These are phyloP conservation scores for Lipomyces sp. DNA, from an alignment of 805 yeast genomes.

Conservation along the genomic window DNA sequence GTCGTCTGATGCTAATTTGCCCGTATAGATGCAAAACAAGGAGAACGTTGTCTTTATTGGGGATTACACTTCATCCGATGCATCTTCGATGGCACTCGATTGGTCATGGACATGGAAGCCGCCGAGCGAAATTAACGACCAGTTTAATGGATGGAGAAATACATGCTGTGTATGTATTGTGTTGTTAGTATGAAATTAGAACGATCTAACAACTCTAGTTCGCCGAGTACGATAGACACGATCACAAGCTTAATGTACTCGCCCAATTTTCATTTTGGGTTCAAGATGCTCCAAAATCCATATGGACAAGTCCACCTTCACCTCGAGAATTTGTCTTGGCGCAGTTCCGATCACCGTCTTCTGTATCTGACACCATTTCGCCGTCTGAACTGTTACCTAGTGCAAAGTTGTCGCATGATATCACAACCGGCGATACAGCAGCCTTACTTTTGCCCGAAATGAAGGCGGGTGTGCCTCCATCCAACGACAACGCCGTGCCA, in stretches of 20 bases:
- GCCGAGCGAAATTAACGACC: conserved; percentile 26
- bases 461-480: background rate
- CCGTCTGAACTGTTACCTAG: conserved; percentile 4
- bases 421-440: conserved; percentile 3
- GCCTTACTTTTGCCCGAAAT: conserved; percentile 5
- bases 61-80: conserved; percentile 39
- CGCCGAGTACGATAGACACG: conserved; percentile 48
- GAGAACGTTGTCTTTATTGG: conserved; percentile 48
- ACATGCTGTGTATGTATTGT: conserved; percentile 42
- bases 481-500: background rate
- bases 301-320: conserved; percentile 24
- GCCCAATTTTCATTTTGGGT: conserved; percentile 47
- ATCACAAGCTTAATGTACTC: conserved; percentile 44
- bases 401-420: background rate
- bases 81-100: conserved; percentile 36
- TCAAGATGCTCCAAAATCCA: conserved; percentile 33
- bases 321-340: conserved; percentile 12
- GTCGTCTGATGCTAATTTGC: conserved; percentile 37
- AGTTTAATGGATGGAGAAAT: conserved; percentile 42
- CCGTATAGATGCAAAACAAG: conserved; percentile 45
- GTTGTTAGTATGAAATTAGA: background rate
- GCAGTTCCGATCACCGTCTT: conserved; percentile 5
- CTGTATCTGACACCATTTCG: background rate
- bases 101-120: conserved; percentile 46
- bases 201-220: conserved; percentile 37